These are phyloP conservation scores for Colletotrichum lindemuthianum DNA, from an alignment of 2,329 filamentous ascomycete genomes.

Conservation along the genomic window DNA sequence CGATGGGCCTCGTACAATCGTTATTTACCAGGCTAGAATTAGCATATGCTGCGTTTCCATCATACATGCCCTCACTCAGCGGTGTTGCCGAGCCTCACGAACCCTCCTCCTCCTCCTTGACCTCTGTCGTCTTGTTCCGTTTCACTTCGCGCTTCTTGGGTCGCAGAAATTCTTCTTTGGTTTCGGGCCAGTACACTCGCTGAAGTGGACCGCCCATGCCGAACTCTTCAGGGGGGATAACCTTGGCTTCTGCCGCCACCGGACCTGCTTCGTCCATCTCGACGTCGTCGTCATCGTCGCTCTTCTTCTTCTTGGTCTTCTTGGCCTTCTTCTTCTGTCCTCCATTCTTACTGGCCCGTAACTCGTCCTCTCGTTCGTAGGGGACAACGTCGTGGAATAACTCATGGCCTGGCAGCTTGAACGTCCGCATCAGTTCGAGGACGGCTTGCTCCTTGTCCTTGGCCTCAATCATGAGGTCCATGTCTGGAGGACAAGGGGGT, in stretches of 20 bases:
- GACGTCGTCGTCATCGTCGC: slow-evolving; percentile 46
- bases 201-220: slow-evolving; percentile 87
- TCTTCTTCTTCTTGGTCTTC: slow-evolving; percentile 48
- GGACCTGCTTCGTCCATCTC: slow-evolving; percentile 53
- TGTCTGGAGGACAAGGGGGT: slow-evolving; percentile 82
- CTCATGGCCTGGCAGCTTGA: slow-evolving; percentile 83
- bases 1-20: neutral
- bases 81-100: neutral
- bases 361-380: slow-evolving; percentile 80
- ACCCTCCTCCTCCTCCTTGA: slow-evolving; percentile 42
- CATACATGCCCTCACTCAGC: neutral
- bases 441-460: slow-evolving; percentile 98
- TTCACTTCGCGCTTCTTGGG: slow-evolving; percentile 79
- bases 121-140: slow-evolving; percentile 57
- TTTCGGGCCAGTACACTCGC: slow-evolving; percentile 89
- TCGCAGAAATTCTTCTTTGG: slow-evolving; percentile 89
- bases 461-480: slow-evolving; percentile 99
- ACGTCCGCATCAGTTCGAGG: slow-evolving; percentile 91
- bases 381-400: slow-evolving; percentile 81
- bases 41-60: neutral
- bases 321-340: slow-evolving; percentile 51
- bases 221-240: slow-evolving; percentile 73
- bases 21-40: neutral
- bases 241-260: slow-evolving; percentile 49
- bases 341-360: slow-evolving; percentile 61